Base-by-base conservation (phyloP, 140 eudicot genomes). In the Bidens hawaiensis region DNA sequence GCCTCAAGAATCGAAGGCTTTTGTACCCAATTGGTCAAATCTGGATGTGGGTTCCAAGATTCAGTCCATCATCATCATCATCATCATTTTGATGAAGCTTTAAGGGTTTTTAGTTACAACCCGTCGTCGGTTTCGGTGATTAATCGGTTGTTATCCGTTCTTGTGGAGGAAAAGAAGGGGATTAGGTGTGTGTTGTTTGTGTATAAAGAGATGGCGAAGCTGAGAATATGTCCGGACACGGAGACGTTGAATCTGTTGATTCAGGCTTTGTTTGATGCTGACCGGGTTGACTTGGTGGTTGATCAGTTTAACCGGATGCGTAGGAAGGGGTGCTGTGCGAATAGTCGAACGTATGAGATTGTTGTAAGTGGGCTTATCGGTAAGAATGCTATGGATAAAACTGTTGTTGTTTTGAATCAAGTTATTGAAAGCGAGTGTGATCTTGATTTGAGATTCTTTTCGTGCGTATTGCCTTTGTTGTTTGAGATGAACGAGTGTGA, bases 201-300 rank as follows among this genome's bases (percentile, higher is more conserved):
- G 17, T 89, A 89, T 45, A 89, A 89, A 69, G 97, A 86, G 62
- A 86, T 89, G 93, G 95, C 79, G 81, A 89, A 89, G 64, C 68
- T 81, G 8, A 79, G 83, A 31, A 41, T 69, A 34, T 30, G 61
- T 59, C 97, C 95, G 12, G 76, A 65, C 13, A 64, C 74, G 38
- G 94, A 85, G 11, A 85, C 95, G 6, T 64, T 89, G 76, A 89
- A 89, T 81, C 64, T 40, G 67, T 56, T 89, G 36, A 47, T 89
- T 56, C 78, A 81, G 68, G 75, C 83, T 75, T 79, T 86, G 57
- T 78, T 86, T 76, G 95, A 79, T 68, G 74, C 83, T 27, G 74
- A 70, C 2, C 60, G 77, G 60, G 71, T 74, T 25, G 89, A 86
- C 45, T 15, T 65, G 17, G 94, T 73, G 22, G 25, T 89, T 53